Base-by-base conservation (phyloP, 2,329 filamentous ascomycete genomes). In the Cladobotryum protrusum region DNA sequence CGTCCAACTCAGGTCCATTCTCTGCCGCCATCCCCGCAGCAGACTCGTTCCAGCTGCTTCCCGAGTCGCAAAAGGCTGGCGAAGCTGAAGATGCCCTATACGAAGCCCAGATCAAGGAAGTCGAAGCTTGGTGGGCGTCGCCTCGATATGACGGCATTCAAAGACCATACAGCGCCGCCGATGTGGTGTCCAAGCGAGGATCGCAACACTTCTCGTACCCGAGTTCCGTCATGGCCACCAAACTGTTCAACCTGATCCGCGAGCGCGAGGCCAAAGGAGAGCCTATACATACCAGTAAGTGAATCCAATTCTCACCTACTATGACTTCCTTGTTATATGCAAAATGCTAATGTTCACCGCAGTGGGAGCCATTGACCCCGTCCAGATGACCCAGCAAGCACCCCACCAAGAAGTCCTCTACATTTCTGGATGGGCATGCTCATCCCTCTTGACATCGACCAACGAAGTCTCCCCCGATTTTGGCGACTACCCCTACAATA, bases 381-480 rank as follows among this genome's bases (percentile, higher is more conserved):
- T 97, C 11, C 93, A 99, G 72, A 97, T 99, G 93, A 96, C 93
- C 44, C 93, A 99, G 69, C 93, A 97, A 74, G 93, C 93, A 14
- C 82, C 88, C 5, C 88, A 97, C 71, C 93, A 97, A 67, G 92
- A 99, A 67, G 87, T 96, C 15, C 79, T 99, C 42, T 99, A 99
- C 70, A 78, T 99, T 55, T 96, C 91, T 1, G 93, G 93, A 54
- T 99, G 93, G 93, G 93, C 93, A 5, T 97, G 93, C 72, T 97
- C 92, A 0, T 92, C 90, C 0, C 82, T 96, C 17, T 76, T 99
- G 42, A 97, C 92, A 4, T 85, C 84, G 9, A 97, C 93, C 35
- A 97, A 99, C 72, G 93, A 99, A 68, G 93, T 99, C 24, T 96
- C 90, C 0, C 88, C 93, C 40, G 93, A 99, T 67, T 96, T 97